Percentiles rank a stretch among this genome's conserved stretches.
Conservation (phyloP, 192 early-diverging fungal species). For the Rhizoclosmatium sp. region DNA sequence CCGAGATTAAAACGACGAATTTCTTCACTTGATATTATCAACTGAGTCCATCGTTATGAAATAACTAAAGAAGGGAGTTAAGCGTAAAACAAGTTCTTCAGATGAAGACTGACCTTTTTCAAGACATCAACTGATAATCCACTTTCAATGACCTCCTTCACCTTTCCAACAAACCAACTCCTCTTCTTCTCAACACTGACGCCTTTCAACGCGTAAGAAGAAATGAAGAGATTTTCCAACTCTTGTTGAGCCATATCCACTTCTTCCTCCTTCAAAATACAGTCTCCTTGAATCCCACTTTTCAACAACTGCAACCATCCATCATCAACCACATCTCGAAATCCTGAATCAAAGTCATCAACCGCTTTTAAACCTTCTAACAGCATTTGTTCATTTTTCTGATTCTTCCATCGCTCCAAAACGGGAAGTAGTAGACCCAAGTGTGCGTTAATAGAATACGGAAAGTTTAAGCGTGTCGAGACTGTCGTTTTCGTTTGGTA, state of each 20-base stretch:
- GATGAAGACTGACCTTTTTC: too few relatives aligned
- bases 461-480: not conserved
- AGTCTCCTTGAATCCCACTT: not conserved
- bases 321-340: not conserved
- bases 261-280: not conserved
- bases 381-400: not conserved
- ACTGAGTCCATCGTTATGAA: too few relatives aligned
- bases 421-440: not conserved
- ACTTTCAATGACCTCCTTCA: not conserved
- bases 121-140: too few relatives aligned
- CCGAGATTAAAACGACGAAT: too few relatives aligned
- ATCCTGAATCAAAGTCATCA: not conserved
- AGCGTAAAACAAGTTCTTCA: too few relatives aligned
- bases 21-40: too few relatives aligned
- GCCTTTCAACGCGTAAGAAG: not conserved
- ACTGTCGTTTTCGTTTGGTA: not conserved
- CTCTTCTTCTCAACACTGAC: not conserved
- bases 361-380: slow-evolving; percentile 13
- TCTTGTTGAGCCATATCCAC: not conserved
- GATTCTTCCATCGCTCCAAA: not conserved
- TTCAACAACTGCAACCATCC: not conserved
- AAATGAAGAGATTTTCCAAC: not conserved
- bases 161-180: not conserved
- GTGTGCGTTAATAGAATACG: not conserved
- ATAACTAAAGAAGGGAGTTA: too few relatives aligned